These are phyloP conservation scores for Cyclotella sp. DNA, from an alignment of 108 stramenopile genomes.

Conservation along the genomic window DNA sequence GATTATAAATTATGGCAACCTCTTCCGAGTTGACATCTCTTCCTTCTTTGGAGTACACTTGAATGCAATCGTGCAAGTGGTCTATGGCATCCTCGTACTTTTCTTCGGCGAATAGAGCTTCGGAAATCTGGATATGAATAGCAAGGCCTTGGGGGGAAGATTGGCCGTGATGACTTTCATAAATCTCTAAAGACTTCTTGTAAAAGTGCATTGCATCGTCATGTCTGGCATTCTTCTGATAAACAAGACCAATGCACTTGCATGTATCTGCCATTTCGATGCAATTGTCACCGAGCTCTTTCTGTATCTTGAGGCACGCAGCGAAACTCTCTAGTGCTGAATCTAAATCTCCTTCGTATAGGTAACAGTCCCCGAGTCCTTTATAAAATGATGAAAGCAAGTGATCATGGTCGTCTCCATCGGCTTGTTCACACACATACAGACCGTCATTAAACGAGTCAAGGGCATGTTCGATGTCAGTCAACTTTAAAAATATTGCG, in stretches of 20 bases:
- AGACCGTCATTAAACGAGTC: constrained; percentile 41
- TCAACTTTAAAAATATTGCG: constrained; percentile 24
- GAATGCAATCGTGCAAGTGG: constrained; percentile 19
- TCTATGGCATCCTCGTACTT: constrained; percentile 36
- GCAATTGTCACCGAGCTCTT: constrained; percentile 38
- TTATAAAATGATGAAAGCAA: constrained; percentile 35
- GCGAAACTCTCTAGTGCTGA: constrained; percentile 46
- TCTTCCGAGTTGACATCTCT: constrained; percentile 21
- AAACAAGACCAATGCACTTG: constrained; percentile 48
- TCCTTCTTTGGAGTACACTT: constrained; percentile 26
- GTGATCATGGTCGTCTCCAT: constrained; percentile 31
- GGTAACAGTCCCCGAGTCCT: constrained; percentile 50
- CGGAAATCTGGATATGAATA: constrained; percentile 25
- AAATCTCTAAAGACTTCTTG: constrained; percentile 38
- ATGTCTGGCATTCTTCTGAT: constrained; percentile 29
- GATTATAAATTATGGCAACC: constrained; percentile 37
- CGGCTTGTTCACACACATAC: constrained; percentile 30
- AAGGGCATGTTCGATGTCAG: constrained; percentile 35
- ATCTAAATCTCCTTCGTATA: constrained; percentile 37
- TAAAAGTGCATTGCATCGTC: constrained; percentile 47
- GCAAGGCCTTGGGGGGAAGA: constrained; percentile 17
- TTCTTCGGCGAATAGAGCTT: constrained; percentile 18
- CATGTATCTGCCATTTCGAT: constrained; percentile 43
- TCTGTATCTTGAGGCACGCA: constrained; percentile 37
- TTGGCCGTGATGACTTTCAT: constrained; percentile 31